Conservation (phyloP, 805 yeast genomes). For the Ogataea nakhonphanomensis region DNA sequence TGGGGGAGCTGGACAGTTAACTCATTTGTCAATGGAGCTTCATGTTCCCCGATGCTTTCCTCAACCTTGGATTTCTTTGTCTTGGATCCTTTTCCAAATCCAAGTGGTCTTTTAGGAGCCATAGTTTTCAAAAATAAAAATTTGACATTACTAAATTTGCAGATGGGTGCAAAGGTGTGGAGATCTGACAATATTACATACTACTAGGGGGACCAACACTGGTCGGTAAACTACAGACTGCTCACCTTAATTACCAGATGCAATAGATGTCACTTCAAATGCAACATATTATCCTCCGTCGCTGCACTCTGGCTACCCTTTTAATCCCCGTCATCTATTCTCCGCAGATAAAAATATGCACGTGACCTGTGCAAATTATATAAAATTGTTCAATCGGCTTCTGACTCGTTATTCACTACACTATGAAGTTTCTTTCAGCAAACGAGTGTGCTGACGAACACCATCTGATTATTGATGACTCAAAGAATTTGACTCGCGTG, state of each 20-base stretch:
- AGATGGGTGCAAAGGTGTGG: conserved; percentile 1
- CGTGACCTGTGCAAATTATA: conserved; percentile 9
- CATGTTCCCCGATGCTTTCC: conserved; percentile 14
- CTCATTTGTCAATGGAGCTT: conserved; percentile 29
- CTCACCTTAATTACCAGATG: neutral
- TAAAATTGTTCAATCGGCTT: conserved; percentile 3
- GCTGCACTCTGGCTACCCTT: neutral
- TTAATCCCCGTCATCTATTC: conserved; percentile 5
- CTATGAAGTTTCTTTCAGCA: conserved; percentile 36
- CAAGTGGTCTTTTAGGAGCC: conserved; percentile 62
- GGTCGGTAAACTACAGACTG: neutral
- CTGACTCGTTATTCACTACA: neutral
- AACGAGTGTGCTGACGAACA: conserved; percentile 45
- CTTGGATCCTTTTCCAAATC: conserved; percentile 58
- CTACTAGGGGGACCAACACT: no score
- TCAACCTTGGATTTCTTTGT: conserved; percentile 37
- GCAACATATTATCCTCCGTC: neutral
- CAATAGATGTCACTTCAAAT: neutral
- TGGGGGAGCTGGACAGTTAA: conserved; percentile 66
- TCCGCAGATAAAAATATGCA: conserved; percentile 5
- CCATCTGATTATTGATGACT: conserved; percentile 55
- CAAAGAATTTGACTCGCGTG: conserved; percentile 35
- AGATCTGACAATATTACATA: neutral
- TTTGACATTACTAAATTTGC: conserved; percentile 8
- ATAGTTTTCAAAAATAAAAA: conserved; percentile 27